phyloP scores from a whole-genome alignment of 1,284 basidiomycete genomes.

The Nidula niveotomentosa region DNA sequence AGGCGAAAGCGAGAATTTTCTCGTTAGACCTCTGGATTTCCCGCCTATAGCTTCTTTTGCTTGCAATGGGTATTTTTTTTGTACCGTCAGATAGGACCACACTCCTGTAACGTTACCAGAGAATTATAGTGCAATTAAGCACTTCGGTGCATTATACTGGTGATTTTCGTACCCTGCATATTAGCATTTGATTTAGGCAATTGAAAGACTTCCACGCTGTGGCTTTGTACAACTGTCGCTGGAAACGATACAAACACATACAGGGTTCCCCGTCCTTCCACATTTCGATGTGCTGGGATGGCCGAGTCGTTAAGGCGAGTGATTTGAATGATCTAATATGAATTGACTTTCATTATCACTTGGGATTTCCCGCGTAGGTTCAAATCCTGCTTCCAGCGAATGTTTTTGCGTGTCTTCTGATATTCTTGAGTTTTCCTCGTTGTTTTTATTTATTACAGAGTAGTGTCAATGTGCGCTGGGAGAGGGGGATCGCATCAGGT shows the following conservation, averaged over 20 bases:
- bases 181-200: no score
- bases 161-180: no score
- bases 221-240: no score
- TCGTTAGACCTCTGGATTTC: neutral
- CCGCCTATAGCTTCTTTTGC: neutral
- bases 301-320: constrained; percentile 2
- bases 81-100: no score
- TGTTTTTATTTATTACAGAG: no score
- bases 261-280: neutral
- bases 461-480: no score
- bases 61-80: neutral
- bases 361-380: constrained; percentile 2
- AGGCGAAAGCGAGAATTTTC: neutral
- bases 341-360: neutral
- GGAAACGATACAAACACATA: no score
- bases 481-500: no score
- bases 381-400: constrained; percentile 2
- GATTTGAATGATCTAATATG: neutral
- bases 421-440: neutral
- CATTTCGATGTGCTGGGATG: neutral
- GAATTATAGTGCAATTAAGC: no score
- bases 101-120: no score
- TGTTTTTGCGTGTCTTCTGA: neutral
- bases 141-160: no score
- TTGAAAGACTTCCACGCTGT: no score